Evolutionary conservation across 352 stramenopile genomes (phyloP).

Genomic region (Phytopythium mirpurense): DNA sequence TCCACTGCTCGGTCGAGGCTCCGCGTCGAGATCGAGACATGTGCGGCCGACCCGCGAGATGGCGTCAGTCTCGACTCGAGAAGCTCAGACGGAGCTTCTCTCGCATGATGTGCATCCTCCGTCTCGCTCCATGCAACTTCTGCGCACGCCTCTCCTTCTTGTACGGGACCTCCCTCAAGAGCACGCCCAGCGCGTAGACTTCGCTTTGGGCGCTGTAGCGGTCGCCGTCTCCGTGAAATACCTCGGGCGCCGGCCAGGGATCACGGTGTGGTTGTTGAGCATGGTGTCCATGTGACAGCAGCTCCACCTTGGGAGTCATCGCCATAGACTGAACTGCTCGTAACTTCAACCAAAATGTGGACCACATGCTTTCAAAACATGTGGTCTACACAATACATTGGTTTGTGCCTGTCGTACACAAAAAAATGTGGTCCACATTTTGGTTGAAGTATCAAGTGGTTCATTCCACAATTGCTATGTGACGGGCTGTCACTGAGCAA

Average conservation of each 20-base stretch:
- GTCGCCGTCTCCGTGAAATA: constrained; percentile 66
- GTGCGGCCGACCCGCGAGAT: constrained; percentile 71
- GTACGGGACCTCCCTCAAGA: constrained; percentile 83
- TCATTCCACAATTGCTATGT: too few relatives aligned
- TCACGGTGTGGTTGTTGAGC: constrained; percentile 71
- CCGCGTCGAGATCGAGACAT: constrained; percentile 80
- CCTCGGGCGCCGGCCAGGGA: constrained; percentile 84
- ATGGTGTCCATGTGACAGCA: constrained; percentile 81
- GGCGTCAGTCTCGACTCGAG: constrained; percentile 39
- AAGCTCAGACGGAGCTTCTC: constrained; percentile 79
- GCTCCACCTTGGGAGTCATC: too few relatives aligned
- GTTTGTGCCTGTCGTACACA: too few relatives aligned
- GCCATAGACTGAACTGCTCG: constrained; percentile 82
- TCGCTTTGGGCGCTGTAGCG: constrained; percentile 82
- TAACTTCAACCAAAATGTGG: constrained; percentile 50
- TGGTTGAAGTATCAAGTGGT: too few relatives aligned
- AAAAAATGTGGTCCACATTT: too few relatives aligned
- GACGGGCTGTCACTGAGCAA: too few relatives aligned
- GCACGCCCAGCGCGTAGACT: constrained; percentile 85
- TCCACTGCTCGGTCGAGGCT: constrained; percentile 60
- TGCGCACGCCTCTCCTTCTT: constrained; percentile 76
- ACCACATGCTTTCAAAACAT: too few relatives aligned
- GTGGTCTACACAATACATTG: too few relatives aligned
- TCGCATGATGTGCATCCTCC: too few relatives aligned
- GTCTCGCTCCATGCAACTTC: constrained; percentile 74